Conservation (phyloP, 306 rosid genomes). For the Castanea crenata region DNA sequence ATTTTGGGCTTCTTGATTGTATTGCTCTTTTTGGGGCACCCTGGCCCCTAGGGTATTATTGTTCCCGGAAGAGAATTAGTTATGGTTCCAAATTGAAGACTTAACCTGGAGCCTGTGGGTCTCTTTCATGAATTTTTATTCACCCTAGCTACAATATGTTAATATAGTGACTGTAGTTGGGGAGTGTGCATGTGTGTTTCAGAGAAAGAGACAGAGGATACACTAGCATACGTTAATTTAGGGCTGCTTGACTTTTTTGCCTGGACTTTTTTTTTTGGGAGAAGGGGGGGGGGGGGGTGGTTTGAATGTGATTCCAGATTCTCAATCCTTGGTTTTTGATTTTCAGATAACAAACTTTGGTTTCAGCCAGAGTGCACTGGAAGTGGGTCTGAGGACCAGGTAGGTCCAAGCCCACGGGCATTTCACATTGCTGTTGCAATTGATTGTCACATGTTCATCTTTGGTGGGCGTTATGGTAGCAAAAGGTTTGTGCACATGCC, state of each 20-base stretch:
- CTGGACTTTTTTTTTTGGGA: too few species aligned
- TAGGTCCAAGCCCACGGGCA: conserved; percentile 88
- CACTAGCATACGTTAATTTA: too few species aligned
- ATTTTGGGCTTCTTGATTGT: too few species aligned
- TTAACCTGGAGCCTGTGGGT: not conserved
- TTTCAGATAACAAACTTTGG: conserved; percentile 77
- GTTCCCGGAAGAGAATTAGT: too few species aligned
- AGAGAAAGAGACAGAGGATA: not conserved
- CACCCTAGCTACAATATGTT: not conserved
- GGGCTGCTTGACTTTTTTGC: not conserved
- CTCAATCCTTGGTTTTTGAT: conserved; percentile 13
- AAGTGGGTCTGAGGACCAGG: conserved; percentile 71
- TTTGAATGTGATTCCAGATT: not conserved
- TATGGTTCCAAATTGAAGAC: too few species aligned
- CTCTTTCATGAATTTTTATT: not conserved
- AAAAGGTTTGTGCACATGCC: conserved; percentile 50
- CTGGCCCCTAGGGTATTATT: too few species aligned
- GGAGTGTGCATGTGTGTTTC: not conserved
- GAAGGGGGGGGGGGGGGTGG: too few species aligned
- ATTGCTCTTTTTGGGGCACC: too few species aligned
- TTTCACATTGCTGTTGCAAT: conserved; percentile 88
- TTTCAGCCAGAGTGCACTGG: conserved; percentile 92
- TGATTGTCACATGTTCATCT: conserved; percentile 94
- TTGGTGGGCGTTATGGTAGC: conserved; percentile 89
- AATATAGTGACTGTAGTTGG: not conserved